These are phyloP conservation scores for Petunia hybrid DNA, from an alignment of 305 asterid species.

Conservation along the genomic window DNA sequence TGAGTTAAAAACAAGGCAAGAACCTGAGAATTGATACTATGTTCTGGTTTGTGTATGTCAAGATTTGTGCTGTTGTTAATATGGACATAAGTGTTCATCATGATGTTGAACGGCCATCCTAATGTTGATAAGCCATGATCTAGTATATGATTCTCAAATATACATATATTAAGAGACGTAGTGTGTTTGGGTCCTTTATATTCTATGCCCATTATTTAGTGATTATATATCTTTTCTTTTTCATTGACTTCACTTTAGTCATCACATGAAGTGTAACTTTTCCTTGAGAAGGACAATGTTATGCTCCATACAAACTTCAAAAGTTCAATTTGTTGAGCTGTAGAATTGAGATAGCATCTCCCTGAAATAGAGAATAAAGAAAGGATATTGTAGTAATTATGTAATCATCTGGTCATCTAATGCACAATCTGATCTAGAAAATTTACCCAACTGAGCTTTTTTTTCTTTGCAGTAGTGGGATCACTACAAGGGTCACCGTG, in stretches of 20 bases:
- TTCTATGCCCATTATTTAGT: not conserved
- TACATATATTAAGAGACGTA: not conserved
- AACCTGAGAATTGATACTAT: no score
- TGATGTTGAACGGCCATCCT: no score
- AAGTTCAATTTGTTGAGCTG: not conserved
- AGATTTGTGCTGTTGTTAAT: no score
- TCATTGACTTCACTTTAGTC: not conserved
- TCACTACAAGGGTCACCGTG: not conserved
- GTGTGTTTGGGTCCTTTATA: not conserved
- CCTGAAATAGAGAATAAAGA: not conserved
- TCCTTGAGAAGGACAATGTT: not conserved
- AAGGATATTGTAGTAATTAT: not conserved
- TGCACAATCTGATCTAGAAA: not conserved
- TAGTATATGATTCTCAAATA: no score
- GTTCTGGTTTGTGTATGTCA: no score
- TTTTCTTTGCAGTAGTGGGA: not conserved
- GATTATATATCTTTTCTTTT: not conserved
- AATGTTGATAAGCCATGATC: no score
- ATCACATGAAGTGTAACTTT: not conserved
- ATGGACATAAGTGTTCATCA: no score
- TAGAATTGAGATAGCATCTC: constrained; percentile 9
- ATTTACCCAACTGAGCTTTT: not conserved
- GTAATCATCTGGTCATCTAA: not conserved
- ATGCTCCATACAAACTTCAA: not conserved
- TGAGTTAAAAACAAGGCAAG: no score